Conservation (phyloP, 108 stramenopile species). For the Conticribra weissflogii region DNA sequence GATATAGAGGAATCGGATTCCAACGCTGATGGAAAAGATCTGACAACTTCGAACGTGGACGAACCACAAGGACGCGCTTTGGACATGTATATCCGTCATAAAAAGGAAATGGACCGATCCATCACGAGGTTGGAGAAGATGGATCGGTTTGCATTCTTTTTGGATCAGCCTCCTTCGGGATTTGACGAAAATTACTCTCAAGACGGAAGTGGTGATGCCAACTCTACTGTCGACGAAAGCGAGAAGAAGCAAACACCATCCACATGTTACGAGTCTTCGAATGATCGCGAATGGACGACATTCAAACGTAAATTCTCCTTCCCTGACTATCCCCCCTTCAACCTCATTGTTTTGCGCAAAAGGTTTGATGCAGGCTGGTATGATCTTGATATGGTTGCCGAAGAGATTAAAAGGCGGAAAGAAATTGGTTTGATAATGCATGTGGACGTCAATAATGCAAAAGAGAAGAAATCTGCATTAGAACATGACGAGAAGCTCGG, state of each 20-base stretch:
- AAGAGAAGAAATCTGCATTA: not conserved
- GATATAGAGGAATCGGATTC: slow-evolving; percentile 29
- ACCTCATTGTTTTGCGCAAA: slow-evolving; percentile 65
- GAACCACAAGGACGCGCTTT: too few species aligned
- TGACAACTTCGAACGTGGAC: too few species aligned
- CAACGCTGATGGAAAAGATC: too few species aligned
- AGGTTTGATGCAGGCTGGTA: slow-evolving; percentile 70
- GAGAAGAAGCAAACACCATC: not conserved
- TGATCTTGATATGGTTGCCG: slow-evolving; percentile 59
- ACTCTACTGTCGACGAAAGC: slow-evolving; percentile 13
- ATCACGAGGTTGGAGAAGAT: slow-evolving; percentile 69
- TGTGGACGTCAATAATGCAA: not conserved
- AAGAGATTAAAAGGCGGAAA: slow-evolving; percentile 50
- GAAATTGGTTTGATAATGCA: slow-evolving; percentile 39
- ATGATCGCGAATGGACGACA: too few species aligned
- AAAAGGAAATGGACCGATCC: slow-evolving; percentile 74
- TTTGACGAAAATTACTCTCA: slow-evolving; percentile 62
- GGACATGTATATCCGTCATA: slow-evolving; percentile 66
- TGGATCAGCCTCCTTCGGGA: slow-evolving; percentile 62
- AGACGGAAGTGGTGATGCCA: slow-evolving; percentile 10
- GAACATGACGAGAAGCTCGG: not conserved
- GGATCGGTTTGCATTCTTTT: slow-evolving; percentile 76
- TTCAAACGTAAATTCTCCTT: slow-evolving; percentile 22
- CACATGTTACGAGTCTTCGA: too few species aligned
- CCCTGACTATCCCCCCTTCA: slow-evolving; percentile 65